phyloP scores from a whole-genome alignment of 2,329 filamentous ascomycete species.

The Ophiocordyceps camponoti-saundersi region DNA sequence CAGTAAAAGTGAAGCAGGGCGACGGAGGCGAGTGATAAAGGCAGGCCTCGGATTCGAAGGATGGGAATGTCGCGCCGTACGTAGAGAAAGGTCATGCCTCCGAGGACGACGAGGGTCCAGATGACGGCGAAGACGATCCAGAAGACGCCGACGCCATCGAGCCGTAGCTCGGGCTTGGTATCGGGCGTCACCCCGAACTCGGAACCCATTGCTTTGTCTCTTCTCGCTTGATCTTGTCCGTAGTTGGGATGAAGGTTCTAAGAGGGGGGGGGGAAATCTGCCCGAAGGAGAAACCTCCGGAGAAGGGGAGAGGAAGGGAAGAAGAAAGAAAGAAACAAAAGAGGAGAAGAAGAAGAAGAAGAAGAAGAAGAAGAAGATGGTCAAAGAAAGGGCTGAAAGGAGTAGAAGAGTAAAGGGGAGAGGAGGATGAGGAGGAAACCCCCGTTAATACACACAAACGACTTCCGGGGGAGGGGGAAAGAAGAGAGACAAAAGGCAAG shows the following conservation, averaged over 20 bases:
- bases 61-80: slow-evolving; percentile 17
- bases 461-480: too few relatives aligned
- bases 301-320: too few relatives aligned
- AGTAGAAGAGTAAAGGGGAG: too few relatives aligned
- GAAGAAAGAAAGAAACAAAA: too few relatives aligned
- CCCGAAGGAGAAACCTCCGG: too few relatives aligned
- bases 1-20: slow-evolving; percentile 22
- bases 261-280: too few relatives aligned
- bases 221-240: background rate
- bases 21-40: slow-evolving; percentile 21
- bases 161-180: slow-evolving; percentile 4
- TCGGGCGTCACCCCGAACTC: slow-evolving; percentile 8
- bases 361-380: too few relatives aligned
- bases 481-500: background rate
- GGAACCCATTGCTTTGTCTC: slow-evolving; percentile 7
- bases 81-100: slow-evolving; percentile 21
- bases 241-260: too few relatives aligned
- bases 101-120: slow-evolving; percentile 17
- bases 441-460: too few relatives aligned
- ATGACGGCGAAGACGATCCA: slow-evolving; percentile 14
- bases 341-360: too few relatives aligned
- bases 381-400: too few relatives aligned
- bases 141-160: slow-evolving; percentile 16
- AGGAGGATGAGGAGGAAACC: too few relatives aligned
- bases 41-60: slow-evolving; percentile 21